Evolutionary conservation across 805 yeast genomes (phyloP).

Genomic region (Candida krabiensis): DNA sequence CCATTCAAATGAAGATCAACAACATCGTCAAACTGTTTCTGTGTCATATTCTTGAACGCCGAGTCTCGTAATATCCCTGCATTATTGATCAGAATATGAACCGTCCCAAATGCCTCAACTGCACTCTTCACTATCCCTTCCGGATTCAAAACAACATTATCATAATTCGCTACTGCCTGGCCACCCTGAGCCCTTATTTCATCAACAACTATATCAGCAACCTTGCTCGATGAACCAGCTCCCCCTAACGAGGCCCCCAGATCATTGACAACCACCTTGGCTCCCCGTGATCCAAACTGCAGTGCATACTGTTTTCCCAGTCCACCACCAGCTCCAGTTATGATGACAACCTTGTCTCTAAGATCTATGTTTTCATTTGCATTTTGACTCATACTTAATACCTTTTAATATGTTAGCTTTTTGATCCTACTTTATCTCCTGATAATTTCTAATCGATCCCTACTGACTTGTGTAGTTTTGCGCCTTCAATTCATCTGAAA

Average conservation of each 20-base stretch:
- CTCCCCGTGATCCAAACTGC: conserved; percentile 87
- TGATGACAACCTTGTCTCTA: conserved; percentile 84
- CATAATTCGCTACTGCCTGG: conserved; percentile 89
- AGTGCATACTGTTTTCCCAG: conserved; percentile 86
- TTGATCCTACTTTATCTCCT: too few relatives aligned
- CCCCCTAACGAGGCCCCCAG: conserved; percentile 84
- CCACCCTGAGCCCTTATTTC: conserved; percentile 81
- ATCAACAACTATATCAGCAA: conserved; percentile 87
- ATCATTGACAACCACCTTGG: conserved; percentile 93
- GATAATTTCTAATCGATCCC: too few relatives aligned
- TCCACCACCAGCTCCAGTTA: conserved; percentile 98
- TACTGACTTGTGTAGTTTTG: too few relatives aligned
- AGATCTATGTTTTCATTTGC: conserved; percentile 43
- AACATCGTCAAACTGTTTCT: conserved; percentile 74
- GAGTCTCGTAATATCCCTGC: conserved; percentile 94
- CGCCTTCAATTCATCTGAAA: too few relatives aligned
- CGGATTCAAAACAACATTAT: conserved; percentile 81
- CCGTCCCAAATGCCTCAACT: conserved; percentile 79
- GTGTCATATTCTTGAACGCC: conserved; percentile 82
- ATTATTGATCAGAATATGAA: conserved; percentile 86
- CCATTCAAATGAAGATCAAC: conserved; percentile 89
- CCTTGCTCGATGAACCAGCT: conserved; percentile 63
- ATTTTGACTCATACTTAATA: too few relatives aligned
- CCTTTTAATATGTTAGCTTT: too few relatives aligned
- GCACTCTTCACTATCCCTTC: conserved; percentile 85